These are phyloP conservation scores for Claviceps africana DNA, from an alignment of 2,329 filamentous ascomycete genomes.

Conservation along the genomic window DNA sequence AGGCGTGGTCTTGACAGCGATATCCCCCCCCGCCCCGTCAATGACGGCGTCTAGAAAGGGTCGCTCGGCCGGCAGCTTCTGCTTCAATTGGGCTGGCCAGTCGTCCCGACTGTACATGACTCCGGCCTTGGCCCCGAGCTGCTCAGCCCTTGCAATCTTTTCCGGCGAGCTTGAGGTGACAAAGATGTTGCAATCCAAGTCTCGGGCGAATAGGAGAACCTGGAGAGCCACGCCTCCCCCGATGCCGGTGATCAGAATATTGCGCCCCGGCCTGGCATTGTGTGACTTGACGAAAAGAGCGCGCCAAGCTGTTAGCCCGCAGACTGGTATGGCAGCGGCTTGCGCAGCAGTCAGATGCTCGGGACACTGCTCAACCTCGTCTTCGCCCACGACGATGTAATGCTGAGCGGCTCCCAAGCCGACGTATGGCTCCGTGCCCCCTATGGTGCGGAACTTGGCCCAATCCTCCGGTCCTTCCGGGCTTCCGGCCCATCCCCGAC, in stretches of 20 bases:
- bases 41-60: constrained; percentile 69
- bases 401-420: constrained; percentile 42
- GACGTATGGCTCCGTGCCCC: constrained; percentile 41
- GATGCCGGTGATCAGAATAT: constrained; percentile 79
- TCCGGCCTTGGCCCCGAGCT: constrained; percentile 65
- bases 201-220: constrained; percentile 65
- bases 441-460: constrained; percentile 43
- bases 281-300: constrained; percentile 63
- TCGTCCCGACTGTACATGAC: constrained; percentile 63
- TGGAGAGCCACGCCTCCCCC: constrained; percentile 83
- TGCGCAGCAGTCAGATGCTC: constrained; percentile 57
- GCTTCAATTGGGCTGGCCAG: constrained; percentile 66
- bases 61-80: constrained; percentile 47
- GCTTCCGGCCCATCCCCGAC: constrained; percentile 59
- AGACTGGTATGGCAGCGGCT: constrained; percentile 71
- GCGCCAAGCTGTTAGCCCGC: constrained; percentile 78
- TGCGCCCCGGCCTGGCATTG: constrained; percentile 48
- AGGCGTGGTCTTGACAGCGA: constrained; percentile 51
- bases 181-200: constrained; percentile 60
- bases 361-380: constrained; percentile 65
- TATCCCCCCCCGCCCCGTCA: constrained; percentile 78
- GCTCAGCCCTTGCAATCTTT: constrained; percentile 60
- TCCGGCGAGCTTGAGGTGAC: constrained; percentile 62
- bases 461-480: constrained; percentile 56
- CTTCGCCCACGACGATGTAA: constrained; percentile 51